A percentile compares a stretch with the other conserved stretches of the same genome.
phyloP scores from a whole-genome alignment of 352 stramenopile species.

The Pythium aquatile region DNA sequence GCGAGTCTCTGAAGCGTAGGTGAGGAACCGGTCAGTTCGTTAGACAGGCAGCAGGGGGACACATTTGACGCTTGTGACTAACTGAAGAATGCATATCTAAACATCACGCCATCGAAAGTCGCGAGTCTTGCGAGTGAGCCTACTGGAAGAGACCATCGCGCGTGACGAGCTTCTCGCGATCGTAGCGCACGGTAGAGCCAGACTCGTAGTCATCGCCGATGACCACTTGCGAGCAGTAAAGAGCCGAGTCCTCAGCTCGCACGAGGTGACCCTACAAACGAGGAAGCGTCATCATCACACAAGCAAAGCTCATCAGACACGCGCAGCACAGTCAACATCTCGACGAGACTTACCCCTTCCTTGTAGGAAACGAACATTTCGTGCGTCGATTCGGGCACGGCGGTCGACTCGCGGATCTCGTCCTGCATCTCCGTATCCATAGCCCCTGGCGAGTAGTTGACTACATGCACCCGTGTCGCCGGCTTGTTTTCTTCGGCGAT shows the following conservation, averaged over 20 bases:
- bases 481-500: conserved; percentile 57
- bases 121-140: no score
- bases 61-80: no score
- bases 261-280: conserved; percentile 5
- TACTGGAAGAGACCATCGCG: conserved; percentile 11
- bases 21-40: no score
- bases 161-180: conserved; percentile 6
- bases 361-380: conserved; percentile 14
- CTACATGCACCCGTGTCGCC: conserved; percentile 39
- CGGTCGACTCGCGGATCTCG: conserved; percentile 48
- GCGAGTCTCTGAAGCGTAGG: neutral
- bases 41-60: no score
- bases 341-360: conserved; percentile 4
- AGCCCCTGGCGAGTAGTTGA: conserved; percentile 88
- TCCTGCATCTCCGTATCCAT: conserved; percentile 88
- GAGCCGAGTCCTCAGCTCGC: conserved; percentile 12
- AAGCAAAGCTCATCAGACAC: no score
- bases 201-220: conserved; percentile 5
- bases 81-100: no score
- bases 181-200: conserved; percentile 6
- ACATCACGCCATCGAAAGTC: no score
- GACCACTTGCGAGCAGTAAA: conserved; percentile 7
- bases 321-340: neutral
- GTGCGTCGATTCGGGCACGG: neutral
- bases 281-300: no score